Base-by-base conservation (phyloP, 2,329 filamentous ascomycete species). In the Geosmithia morbida region DNA sequence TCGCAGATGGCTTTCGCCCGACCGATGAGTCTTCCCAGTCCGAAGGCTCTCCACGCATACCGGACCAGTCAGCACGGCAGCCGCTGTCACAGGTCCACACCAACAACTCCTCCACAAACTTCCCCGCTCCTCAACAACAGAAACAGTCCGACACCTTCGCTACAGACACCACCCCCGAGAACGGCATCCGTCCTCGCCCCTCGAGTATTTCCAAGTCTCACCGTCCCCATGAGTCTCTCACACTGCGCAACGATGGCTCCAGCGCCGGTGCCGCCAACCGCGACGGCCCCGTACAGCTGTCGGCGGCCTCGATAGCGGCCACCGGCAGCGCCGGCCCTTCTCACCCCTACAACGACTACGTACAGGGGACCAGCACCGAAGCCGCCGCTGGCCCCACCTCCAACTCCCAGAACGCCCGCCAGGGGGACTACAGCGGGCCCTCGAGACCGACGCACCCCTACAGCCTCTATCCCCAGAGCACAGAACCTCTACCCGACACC, bases 361-460 rank as follows among this genome's bases (percentile, higher is more conserved):
- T 22, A 3, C 29, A 33, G 22, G 18, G 46, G 7, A 44, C 46
- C 22, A 26, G 4, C 39, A 41, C 16, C 39, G 18, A 16, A 2
- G n/a, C 40, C 20, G 29, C 26, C 44, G 30, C 41, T 18, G n/a
- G 30, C 2, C 16, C 19, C 16, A n/a, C 7, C 17, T 39, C 46
- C 13, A 37, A 41, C 13, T 19, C 11, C 4, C 44, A 20, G 10
- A 26, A 41, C 81, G 7, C 79, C 75, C 3, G 83, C 81, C 33
- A 37, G 40, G 44, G 44, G 7, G 37, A 80, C 2, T 78, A 82
- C 54, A 69, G 70, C 11, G 75, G 79, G 17, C 69, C 76, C 13
- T 75, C 71, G 45, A 79, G 79, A 2, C 88, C 88, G 8, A 78
- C 85, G 50, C 88, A 95, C 58, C 88, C 88, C 0, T 96, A 96